phyloP scores from a whole-genome alignment of 129 eudicot genomes.

The Tagetes patula region DNA sequence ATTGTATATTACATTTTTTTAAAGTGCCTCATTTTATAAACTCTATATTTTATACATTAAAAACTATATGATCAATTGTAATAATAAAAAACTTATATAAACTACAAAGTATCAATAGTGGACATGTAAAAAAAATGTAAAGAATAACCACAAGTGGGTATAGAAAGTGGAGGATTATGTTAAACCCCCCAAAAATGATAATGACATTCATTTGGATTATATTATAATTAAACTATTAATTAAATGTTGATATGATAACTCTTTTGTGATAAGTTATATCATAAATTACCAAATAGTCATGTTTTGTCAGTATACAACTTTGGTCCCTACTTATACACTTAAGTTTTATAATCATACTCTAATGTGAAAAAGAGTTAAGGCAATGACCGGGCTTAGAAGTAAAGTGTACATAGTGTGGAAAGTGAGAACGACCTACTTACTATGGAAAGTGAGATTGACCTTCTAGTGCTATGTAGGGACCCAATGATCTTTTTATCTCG shows the following conservation, averaged over 20 bases:
- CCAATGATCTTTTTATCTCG: no score
- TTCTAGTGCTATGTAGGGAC: no score
- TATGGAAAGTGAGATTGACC: no score
- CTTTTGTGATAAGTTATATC: neutral
- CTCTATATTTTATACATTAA: no score
- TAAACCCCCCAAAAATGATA: neutral
- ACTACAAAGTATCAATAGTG: slow-evolving; percentile 4
- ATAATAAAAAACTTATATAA: no score
- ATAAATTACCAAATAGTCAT: neutral
- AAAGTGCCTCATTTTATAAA: no score
- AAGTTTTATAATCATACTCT: neutral
- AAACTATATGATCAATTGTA: no score
- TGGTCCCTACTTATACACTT: neutral
- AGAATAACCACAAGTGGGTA: slow-evolving; percentile 10
- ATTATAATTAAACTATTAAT: neutral
- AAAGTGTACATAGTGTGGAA: no score
- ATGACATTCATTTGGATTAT: neutral
- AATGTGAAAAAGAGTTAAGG: neutral
- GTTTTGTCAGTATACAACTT: neutral
- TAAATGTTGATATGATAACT: neutral
- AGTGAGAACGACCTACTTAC: no score
- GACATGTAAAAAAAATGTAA: neutral
- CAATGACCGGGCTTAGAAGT: no score
- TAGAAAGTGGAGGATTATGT: slow-evolving; percentile 10
- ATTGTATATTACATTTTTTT: no score